A percentile compares a stretch with the other conserved stretches of the same genome.
phyloP scores from a whole-genome alignment of 345 rosid species.

The Zanthoxylum bungeanum region DNA sequence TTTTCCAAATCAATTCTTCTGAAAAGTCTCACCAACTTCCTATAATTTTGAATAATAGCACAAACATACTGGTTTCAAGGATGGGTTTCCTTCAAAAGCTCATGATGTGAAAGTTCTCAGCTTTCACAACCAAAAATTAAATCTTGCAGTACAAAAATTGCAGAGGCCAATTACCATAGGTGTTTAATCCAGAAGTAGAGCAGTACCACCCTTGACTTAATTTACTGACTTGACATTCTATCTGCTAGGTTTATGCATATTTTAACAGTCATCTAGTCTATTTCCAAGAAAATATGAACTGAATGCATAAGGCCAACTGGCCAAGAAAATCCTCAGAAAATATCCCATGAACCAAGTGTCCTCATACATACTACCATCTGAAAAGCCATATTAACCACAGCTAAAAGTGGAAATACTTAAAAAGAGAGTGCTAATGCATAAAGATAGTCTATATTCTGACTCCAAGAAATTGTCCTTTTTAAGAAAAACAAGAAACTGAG shows the following conservation, averaged over 20 bases:
- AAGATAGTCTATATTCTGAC: background rate
- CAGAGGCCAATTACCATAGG: background rate
- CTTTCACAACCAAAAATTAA: background rate
- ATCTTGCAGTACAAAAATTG: background rate
- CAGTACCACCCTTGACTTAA: background rate
- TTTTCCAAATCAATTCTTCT: background rate
- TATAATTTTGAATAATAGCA: background rate
- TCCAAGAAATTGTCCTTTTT: background rate
- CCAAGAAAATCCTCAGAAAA: background rate
- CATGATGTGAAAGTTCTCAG: background rate
- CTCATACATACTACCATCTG: background rate
- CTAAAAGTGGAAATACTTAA: background rate
- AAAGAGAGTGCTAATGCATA: background rate
- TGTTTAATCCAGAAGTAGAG: background rate
- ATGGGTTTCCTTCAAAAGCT: background rate
- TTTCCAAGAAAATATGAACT: background rate
- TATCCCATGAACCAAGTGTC: background rate
- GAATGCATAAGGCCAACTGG: background rate
- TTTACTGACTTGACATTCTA: background rate
- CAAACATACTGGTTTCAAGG: background rate
- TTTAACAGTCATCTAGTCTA: background rate
- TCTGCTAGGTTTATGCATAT: slow-evolving; percentile 5
- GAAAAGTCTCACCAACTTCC: background rate
- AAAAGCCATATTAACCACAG: background rate
- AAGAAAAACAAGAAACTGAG: too few species aligned